Evolutionary conservation across 805 yeast genomes (phyloP).

Genomic region (Yarrowia deformans): DNA sequence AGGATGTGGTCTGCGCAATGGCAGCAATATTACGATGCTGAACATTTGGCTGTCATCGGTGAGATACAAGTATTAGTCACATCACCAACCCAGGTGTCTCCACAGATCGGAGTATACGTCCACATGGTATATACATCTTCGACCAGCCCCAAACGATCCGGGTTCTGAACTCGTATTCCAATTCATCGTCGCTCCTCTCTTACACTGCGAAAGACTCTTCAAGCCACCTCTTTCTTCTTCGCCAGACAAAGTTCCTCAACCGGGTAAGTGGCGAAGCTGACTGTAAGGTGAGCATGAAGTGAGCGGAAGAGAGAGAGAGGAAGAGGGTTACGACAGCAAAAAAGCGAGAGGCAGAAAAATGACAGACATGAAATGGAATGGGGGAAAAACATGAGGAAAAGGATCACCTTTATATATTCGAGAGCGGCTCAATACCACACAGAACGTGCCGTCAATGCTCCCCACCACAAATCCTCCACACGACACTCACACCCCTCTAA

Average conservation of each 20-base stretch:
- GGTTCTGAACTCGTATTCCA: too few relatives aligned
- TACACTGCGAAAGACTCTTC: too few relatives aligned
- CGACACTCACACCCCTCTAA: background rate
- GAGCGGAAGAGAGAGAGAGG: background rate
- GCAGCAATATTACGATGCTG: background rate
- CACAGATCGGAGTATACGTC: too few relatives aligned
- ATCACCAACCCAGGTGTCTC: too few relatives aligned
- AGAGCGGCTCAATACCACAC: too few relatives aligned
- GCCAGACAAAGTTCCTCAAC: constrained; percentile 22
- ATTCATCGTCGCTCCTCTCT: too few relatives aligned
- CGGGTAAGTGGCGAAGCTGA: constrained; percentile 24
- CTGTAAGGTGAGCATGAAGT: constrained; percentile 2
- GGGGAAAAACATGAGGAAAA: background rate
- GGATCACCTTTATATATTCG: background rate
- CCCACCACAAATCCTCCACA: background rate
- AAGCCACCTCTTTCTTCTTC: too few relatives aligned
- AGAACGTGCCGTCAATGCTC: background rate
- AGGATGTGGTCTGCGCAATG: too few relatives aligned
- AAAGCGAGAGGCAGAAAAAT: background rate
- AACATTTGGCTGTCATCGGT: too few relatives aligned
- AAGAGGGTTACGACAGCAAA: constrained; percentile 14
- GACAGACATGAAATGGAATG: background rate
- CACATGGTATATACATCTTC: too few relatives aligned
- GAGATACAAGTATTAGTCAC: too few relatives aligned
- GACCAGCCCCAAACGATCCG: too few relatives aligned